These are phyloP conservation scores for Pythium volutum DNA, from an alignment of 352 stramenopile genomes.

Conservation along the genomic window DNA sequence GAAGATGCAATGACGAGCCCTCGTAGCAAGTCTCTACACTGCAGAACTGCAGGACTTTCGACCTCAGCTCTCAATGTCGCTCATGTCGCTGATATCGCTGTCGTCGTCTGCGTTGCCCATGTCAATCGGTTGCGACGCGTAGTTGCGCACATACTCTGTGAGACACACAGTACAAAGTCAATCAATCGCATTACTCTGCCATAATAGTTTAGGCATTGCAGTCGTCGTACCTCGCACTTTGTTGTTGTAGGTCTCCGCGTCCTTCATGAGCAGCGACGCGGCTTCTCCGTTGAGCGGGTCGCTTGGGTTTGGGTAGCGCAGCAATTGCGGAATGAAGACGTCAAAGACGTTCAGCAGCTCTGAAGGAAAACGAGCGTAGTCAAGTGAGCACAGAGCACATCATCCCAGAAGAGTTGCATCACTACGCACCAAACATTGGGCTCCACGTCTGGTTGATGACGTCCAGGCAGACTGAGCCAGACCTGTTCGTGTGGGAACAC, in stretches of 20 bases:
- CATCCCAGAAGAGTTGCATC: neutral
- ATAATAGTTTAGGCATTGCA: neutral
- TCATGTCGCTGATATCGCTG: constrained; percentile 86
- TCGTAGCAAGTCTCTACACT: constrained; percentile 12
- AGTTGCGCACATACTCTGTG: constrained; percentile 77
- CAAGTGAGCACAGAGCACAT: constrained; percentile 1
- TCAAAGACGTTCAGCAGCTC: constrained; percentile 94
- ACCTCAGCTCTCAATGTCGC: constrained; percentile 51
- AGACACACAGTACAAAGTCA: neutral
- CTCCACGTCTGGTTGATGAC: constrained; percentile 96
- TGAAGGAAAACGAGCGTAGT: constrained; percentile 23
- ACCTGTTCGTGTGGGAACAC: constrained; percentile 34
- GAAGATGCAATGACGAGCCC: constrained; percentile 3
- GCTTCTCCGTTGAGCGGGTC: constrained; percentile 91
- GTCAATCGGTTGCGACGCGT: constrained; percentile 71
- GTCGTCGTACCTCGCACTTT: constrained; percentile 78
- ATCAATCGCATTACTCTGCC: neutral
- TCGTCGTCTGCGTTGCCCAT: constrained; percentile 71
- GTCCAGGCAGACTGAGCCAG: constrained; percentile 91
- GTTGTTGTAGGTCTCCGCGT: constrained; percentile 81
- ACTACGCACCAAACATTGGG: constrained; percentile 86
- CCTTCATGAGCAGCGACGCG: constrained; percentile 87
- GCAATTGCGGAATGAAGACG: constrained; percentile 91
- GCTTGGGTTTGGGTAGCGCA: constrained; percentile 91
- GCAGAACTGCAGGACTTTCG: neutral